phyloP scores from a whole-genome alignment of 371 early-diverging fungal species.

The Batkoa obscura region DNA sequence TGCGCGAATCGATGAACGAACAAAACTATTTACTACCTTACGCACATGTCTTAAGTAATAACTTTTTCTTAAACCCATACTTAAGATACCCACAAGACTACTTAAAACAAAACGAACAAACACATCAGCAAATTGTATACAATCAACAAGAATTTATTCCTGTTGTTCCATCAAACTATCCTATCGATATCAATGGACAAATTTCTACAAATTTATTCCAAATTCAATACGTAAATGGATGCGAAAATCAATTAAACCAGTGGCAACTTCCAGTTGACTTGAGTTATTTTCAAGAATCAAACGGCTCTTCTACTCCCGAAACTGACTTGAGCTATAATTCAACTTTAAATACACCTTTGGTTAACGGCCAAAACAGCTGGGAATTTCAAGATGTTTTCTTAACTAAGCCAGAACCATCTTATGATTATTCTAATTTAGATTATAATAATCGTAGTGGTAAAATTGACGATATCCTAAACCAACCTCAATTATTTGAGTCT shows the following conservation, averaged over 20 bases:
- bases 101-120: background rate
- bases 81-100: background rate
- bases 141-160: background rate
- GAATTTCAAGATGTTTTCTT: background rate
- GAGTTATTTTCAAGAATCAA: background rate
- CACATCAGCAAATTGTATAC: background rate
- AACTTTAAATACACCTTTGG: background rate
- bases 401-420: constrained; percentile 2
- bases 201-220: background rate
- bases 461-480: background rate
- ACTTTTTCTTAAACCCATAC: background rate
- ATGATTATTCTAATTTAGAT: background rate
- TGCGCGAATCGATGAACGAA: background rate
- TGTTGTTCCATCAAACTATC: background rate
- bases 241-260: background rate
- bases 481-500: background rate
- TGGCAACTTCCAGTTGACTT: background rate
- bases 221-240: background rate
- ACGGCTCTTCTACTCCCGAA: background rate
- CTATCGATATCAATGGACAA: background rate
- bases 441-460: background rate
- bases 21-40: background rate
- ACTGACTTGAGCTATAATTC: background rate
- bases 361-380: background rate
- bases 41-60: too few relatives aligned